phyloP scores from a whole-genome alignment of 768 basidiomycete species.

The Chalciporus pseudorubinellus region DNA sequence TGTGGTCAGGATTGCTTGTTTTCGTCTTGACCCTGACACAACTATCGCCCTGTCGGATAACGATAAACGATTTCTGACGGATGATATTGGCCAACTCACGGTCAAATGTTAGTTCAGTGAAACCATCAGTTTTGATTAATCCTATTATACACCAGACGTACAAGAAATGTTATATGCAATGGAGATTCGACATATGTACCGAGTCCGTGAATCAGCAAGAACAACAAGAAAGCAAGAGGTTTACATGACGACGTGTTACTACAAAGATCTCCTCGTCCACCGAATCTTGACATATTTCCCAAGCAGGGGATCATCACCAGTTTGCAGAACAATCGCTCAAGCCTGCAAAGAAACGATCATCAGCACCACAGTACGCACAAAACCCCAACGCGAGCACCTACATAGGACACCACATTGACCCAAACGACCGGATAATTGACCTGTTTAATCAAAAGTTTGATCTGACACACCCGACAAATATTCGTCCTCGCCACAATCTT shows the following conservation, averaged over 20 bases:
- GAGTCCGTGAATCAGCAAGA: neutral
- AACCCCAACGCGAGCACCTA: constrained; percentile 6
- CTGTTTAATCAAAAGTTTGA: constrained; percentile 29
- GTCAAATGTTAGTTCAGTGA: too few relatives aligned
- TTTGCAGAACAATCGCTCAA: too few relatives aligned
- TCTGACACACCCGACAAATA: constrained; percentile 30
- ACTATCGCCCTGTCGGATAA: too few relatives aligned
- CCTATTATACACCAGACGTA: neutral
- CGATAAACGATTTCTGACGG: too few relatives aligned
- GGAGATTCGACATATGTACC: neutral
- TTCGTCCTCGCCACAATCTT: constrained; percentile 25
- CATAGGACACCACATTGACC: constrained; percentile 18
- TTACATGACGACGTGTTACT: neutral
- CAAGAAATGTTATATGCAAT: neutral
- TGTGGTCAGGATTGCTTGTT: too few relatives aligned
- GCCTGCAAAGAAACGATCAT: constrained; percentile 7
- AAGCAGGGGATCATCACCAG: too few relatives aligned
- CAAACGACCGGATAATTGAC: constrained; percentile 20
- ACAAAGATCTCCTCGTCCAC: neutral
- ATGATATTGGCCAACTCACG: too few relatives aligned
- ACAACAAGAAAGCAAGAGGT: neutral
- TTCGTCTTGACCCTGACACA: too few relatives aligned
- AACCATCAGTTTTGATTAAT: neutral
- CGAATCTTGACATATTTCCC: neutral
- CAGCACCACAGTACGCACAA: constrained; percentile 1